Conservation (phyloP, 306 rosid species). For the Vicia faba region DNA sequence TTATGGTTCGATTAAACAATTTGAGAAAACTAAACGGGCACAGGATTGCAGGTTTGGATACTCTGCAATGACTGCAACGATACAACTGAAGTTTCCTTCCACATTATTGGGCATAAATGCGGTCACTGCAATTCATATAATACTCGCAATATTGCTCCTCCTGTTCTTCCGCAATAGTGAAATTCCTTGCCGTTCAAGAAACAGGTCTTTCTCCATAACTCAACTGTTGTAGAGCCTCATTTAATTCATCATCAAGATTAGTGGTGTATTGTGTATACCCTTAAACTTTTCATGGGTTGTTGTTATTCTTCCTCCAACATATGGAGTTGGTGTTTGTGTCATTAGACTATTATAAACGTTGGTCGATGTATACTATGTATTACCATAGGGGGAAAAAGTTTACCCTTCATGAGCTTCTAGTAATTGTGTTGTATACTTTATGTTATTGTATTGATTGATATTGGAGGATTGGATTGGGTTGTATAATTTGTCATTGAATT, state of each 20-base stretch:
- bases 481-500: conserved; percentile 16
- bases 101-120: conserved; percentile 91
- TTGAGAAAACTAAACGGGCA: conserved; percentile 33
- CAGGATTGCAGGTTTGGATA: conserved; percentile 83
- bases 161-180: conserved; percentile 79
- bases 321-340: conserved; percentile 33
- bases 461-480: conserved; percentile 26
- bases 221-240: conserved; percentile 30
- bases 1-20: conserved; percentile 16
- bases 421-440: conserved; percentile 10
- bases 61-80: conserved; percentile 96
- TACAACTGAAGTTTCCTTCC: conserved; percentile 84
- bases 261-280: conserved; percentile 34
- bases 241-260: conserved; percentile 33
- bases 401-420: conserved; percentile 33
- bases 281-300: conserved; percentile 37
- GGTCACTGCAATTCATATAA: conserved; percentile 89
- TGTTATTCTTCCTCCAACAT: conserved; percentile 42
- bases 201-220: conserved; percentile 20
- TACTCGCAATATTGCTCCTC: conserved; percentile 90
- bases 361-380: conserved; percentile 24
- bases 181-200: conserved; percentile 36
- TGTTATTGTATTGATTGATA: conserved; percentile 22
- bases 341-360: conserved; percentile 45
- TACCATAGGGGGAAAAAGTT: conserved; percentile 2